Percentiles rank a stretch among this genome's conserved stretches.
These are phyloP conservation scores for Chenopodium suecicum DNA, from an alignment of 148 eudicot species.

Conservation along the genomic window DNA sequence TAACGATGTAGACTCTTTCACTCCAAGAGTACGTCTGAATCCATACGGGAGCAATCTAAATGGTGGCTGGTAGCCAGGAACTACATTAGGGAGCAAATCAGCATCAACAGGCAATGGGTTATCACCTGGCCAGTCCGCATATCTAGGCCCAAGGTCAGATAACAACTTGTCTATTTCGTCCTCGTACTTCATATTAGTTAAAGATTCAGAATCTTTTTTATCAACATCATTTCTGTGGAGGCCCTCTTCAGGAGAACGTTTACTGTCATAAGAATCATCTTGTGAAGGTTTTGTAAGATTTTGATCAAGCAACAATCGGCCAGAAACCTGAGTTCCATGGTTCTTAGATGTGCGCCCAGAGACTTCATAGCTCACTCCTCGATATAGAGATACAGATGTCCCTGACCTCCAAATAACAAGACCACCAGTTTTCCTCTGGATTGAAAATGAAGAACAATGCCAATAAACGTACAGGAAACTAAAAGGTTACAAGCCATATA, in stretches of 20 bases:
- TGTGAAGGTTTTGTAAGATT: constrained; percentile 23
- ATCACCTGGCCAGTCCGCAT: constrained; percentile 86
- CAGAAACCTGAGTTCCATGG: constrained; percentile 25
- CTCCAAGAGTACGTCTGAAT: constrained; percentile 62
- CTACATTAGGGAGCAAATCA: constrained; percentile 72
- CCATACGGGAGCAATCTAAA: constrained; percentile 92
- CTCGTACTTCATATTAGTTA: constrained; percentile 60
- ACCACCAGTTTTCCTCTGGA: constrained; percentile 94
- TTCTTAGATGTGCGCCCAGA: constrained; percentile 42
- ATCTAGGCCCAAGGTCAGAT: constrained; percentile 80
- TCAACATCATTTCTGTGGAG: constrained; percentile 21
- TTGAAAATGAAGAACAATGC: constrained; percentile 23
- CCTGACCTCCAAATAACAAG: constrained; percentile 99
- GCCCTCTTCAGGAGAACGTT: constrained; percentile 31
- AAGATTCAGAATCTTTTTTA: constrained; percentile 26
- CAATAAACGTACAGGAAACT: constrained; percentile 22
- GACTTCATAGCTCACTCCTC: constrained; percentile 73
- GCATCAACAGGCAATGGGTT: constrained; percentile 94
- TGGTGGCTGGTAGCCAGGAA: constrained; percentile 81
- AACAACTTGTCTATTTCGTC: constrained; percentile 83
- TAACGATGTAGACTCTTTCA: constrained; percentile 74
- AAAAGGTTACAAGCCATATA: not conserved
- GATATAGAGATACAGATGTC: constrained; percentile 71
- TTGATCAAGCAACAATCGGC: constrained; percentile 27
- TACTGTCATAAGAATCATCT: constrained; percentile 24